Percentiles rank a stretch among this genome's conserved stretches.
These are phyloP conservation scores for Yamadazyma spencermartinsiae DNA, from an alignment of 1,139 yeast genomes.

Conservation along the genomic window DNA sequence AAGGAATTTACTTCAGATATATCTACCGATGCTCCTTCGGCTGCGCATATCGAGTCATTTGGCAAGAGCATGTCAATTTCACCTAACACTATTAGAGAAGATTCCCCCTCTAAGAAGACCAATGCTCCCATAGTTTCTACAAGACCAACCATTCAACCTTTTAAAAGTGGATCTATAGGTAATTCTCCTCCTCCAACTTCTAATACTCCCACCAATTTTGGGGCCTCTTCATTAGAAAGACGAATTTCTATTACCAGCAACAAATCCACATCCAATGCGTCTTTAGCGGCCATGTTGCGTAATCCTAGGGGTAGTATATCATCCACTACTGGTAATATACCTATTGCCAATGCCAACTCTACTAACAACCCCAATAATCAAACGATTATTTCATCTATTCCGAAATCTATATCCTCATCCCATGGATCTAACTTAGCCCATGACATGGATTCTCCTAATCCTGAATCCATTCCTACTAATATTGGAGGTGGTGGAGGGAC, in stretches of 20 bases:
- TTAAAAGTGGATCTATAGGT: conserved; percentile 62
- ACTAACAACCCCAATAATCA: conserved; percentile 9
- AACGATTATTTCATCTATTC: conserved; percentile 25
- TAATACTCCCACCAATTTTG: conserved; percentile 22
- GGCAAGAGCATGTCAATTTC: conserved; percentile 24
- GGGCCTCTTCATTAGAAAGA: conserved; percentile 38
- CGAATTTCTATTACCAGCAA: conserved; percentile 47
- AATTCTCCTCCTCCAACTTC: conserved; percentile 43
- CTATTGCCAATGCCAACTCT: conserved; percentile 21
- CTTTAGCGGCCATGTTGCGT: conserved; percentile 53
- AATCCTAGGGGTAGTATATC: conserved; percentile 44
- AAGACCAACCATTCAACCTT: conserved; percentile 52
- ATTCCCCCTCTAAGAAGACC: conserved; percentile 16
- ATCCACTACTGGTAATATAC: conserved; percentile 34
- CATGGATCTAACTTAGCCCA: conserved; percentile 32
- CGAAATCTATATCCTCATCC: conserved; percentile 43
- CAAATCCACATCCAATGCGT: conserved; percentile 54
- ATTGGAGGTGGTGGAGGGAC: conserved; percentile 25
- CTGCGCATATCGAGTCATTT: not conserved
- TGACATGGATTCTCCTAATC: conserved; percentile 22
- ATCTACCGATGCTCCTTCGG: too few species aligned
- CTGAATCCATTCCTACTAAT: conserved; percentile 15
- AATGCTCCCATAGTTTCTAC: conserved; percentile 21
- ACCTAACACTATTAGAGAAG: conserved; percentile 25
- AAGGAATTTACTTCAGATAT: too few species aligned